Evolutionary conservation across 1,284 basidiomycete genomes (phyloP).

Genomic region (Sporisorium scitamineum): DNA sequence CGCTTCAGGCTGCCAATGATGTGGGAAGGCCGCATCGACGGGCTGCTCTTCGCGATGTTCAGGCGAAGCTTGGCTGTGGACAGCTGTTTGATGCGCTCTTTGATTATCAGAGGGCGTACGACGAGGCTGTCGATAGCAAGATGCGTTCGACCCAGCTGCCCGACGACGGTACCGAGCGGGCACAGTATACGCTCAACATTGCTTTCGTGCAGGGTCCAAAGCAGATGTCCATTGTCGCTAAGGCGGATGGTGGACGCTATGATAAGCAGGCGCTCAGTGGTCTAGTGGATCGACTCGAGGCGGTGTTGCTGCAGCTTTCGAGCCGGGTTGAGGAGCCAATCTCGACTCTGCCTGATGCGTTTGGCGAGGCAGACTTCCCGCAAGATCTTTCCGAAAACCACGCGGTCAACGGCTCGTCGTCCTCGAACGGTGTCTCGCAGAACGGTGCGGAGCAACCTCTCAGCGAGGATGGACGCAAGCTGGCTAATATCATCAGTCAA

Average conservation of each 20-base stretch:
- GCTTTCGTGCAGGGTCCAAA: conserved; percentile 49
- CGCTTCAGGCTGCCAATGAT: conserved; percentile 52
- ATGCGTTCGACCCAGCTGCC: conserved; percentile 15
- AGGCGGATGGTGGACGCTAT: conserved; percentile 39
- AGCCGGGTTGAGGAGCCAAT: conserved; percentile 11
- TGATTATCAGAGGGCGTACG: conserved; percentile 55
- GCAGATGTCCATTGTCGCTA: conserved; percentile 45
- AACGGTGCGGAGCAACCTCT: conserved; percentile 7
- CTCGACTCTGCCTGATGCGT: conserved; percentile 19
- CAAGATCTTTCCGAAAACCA: conserved; percentile 7
- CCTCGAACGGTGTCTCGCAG: conserved; percentile 2
- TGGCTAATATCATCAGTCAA: conserved; percentile 42
- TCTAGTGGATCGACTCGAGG: conserved; percentile 36
- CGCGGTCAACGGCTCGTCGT: background rate
- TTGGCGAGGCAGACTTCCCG: conserved; percentile 11
- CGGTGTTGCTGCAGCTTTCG: conserved; percentile 30
- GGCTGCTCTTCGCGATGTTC: conserved; percentile 59
- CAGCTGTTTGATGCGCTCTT: conserved; percentile 62
- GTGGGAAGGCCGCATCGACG: conserved; percentile 53
- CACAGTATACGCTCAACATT: conserved; percentile 63
- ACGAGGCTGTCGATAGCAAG: conserved; percentile 6
- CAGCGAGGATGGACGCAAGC: conserved; percentile 31
- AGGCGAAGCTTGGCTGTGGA: conserved; percentile 22
- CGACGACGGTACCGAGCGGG: conserved; percentile 14
- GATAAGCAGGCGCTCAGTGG: conserved; percentile 15